Conservation (phyloP, 169 alveolate genomes). For the Miamiensis avidus region DNA sequence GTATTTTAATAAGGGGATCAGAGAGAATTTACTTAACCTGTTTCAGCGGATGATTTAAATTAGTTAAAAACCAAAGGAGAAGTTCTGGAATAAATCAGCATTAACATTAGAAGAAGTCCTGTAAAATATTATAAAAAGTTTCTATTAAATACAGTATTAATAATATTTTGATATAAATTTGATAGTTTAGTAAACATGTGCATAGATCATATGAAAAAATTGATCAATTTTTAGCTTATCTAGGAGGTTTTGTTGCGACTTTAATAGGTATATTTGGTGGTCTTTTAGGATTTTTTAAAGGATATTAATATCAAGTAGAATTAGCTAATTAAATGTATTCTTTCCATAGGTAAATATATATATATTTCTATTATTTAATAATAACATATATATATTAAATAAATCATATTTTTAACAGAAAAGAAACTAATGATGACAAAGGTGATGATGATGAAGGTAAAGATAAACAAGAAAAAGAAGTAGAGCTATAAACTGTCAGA, state of each 20-base stretch:
- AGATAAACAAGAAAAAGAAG: neutral
- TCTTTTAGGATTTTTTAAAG: too few relatives aligned
- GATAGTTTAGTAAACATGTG: neutral
- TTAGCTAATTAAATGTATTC: neutral
- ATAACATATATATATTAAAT: too few relatives aligned
- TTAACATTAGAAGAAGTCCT: neutral
- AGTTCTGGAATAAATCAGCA: neutral
- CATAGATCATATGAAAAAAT: neutral
- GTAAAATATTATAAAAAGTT: neutral
- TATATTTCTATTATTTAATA: too few relatives aligned
- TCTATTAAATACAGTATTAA: too few relatives aligned
- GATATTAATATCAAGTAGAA: neutral
- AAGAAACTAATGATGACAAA: neutral
- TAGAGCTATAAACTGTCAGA: too few relatives aligned
- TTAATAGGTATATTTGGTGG: neutral
- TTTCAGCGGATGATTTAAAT: too few relatives aligned
- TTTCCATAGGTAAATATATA: neutral
- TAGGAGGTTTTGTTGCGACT: neutral
- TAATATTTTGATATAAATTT: too few relatives aligned
- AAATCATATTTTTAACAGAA: too few relatives aligned
- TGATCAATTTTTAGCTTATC: neutral
- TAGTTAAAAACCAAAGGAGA: neutral
- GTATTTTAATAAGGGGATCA: neutral
- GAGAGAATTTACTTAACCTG: neutral
- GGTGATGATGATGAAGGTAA: neutral